Percentiles rank a stretch among this genome's conserved stretches.
Evolutionary conservation across 768 basidiomycete genomes (phyloP).

Genomic region (Mycena latifolia): DNA sequence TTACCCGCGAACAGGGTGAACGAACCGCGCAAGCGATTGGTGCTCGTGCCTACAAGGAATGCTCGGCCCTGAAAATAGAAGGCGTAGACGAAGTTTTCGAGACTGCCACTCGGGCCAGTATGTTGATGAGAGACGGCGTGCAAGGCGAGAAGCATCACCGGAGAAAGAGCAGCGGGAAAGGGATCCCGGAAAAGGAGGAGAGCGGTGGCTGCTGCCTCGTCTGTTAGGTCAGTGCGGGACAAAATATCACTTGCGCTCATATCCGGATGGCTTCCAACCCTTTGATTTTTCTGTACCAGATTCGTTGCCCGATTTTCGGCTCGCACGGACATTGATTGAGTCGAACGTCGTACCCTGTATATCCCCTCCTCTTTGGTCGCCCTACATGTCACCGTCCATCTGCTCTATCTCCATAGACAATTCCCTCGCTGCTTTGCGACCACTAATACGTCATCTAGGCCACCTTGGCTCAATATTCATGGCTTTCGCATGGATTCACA

Average conservation of each 20-base stretch:
- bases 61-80: slow-evolving; percentile 89
- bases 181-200: slow-evolving; percentile 55
- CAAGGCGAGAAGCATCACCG: slow-evolving; percentile 63
- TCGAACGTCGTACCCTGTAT: slow-evolving; percentile 27
- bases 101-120: slow-evolving; percentile 95
- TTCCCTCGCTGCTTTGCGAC: slow-evolving; percentile 19
- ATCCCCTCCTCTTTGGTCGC: background rate
- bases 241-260: slow-evolving; percentile 21
- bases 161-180: slow-evolving; percentile 65
- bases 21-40: slow-evolving; percentile 87
- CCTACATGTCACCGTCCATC: slow-evolving; percentile 27
- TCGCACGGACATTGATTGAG: slow-evolving; percentile 31
- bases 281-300: slow-evolving; percentile 27
- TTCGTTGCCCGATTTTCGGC: slow-evolving; percentile 21
- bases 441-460: slow-evolving; percentile 24
- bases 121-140: slow-evolving; percentile 93
- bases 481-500: slow-evolving; percentile 2
- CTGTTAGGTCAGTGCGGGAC: slow-evolving; percentile 55
- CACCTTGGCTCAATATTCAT: slow-evolving; percentile 1
- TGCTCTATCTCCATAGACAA: slow-evolving; percentile 32
- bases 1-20: slow-evolving; percentile 86
- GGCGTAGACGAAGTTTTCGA: slow-evolving; percentile 99
- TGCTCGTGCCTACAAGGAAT: slow-evolving; percentile 95
- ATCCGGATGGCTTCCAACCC: slow-evolving; percentile 13
- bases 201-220: slow-evolving; percentile 76